Evolutionary conservation across 257 asterid species (phyloP).

Genomic region (Solanum chmielewskii): DNA sequence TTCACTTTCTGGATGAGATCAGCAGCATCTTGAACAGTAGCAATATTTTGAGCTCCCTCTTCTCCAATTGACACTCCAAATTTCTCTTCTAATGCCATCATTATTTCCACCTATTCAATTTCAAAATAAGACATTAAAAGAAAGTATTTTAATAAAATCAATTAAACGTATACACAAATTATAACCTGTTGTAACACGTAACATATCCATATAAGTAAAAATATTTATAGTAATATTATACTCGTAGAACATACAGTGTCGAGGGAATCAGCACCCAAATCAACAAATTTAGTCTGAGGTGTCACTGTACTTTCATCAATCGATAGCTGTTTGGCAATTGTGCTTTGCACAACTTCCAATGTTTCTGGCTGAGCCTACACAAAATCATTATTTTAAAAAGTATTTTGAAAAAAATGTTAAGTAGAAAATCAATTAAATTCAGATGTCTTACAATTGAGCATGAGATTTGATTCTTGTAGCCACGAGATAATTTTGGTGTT

Average conservation of each 20-base stretch:
- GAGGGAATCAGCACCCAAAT: slow-evolving; percentile 49
- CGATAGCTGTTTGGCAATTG: slow-evolving; percentile 39
- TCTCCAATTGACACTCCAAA: slow-evolving; percentile 48
- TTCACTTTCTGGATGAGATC: slow-evolving; percentile 46
- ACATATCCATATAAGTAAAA: not conserved
- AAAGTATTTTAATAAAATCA: not conserved
- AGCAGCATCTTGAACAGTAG: slow-evolving; percentile 59
- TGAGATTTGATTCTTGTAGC: not conserved
- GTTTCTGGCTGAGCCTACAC: slow-evolving; percentile 30
- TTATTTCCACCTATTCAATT: slow-evolving; percentile 27
- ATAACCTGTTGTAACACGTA: not conserved
- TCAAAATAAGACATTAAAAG: too few species aligned
- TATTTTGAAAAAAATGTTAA: not conserved
- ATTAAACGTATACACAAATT: not conserved
- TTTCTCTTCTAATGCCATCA: slow-evolving; percentile 50
- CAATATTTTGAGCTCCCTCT: slow-evolving; percentile 37
- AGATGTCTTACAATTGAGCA: not conserved
- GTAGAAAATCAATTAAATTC: not conserved
- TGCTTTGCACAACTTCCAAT: slow-evolving; percentile 25
- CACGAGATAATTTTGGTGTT: not conserved
- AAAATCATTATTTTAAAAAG: not conserved
- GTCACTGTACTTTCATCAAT: slow-evolving; percentile 29
- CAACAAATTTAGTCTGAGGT: slow-evolving; percentile 31
- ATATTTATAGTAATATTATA: not conserved
- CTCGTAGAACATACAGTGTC: slow-evolving; percentile 25